Conservation (phyloP, 2,329 filamentous ascomycete genomes). For the Westerdykella ornata region DNA sequence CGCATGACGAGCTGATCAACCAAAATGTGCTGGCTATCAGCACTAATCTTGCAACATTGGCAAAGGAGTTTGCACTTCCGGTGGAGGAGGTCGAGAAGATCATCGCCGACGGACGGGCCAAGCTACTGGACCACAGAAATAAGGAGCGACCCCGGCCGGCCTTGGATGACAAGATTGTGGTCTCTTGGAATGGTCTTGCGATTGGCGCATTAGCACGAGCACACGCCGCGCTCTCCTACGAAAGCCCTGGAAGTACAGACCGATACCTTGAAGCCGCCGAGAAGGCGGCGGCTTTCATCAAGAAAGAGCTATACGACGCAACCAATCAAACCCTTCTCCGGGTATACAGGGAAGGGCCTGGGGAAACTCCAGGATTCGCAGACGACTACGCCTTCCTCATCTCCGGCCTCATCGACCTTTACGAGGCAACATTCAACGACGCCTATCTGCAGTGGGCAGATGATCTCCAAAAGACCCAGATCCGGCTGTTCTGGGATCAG, state of each 20-base stretch:
- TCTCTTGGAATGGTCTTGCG: slow-evolving; percentile 81
- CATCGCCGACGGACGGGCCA: slow-evolving; percentile 59
- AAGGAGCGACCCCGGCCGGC: slow-evolving; percentile 68
- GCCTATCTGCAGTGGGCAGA: slow-evolving; percentile 74
- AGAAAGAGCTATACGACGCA: slow-evolving; percentile 63
- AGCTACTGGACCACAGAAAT: slow-evolving; percentile 65
- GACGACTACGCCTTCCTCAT: slow-evolving; percentile 93
- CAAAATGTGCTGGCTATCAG: slow-evolving; percentile 79
- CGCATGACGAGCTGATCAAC: slow-evolving; percentile 88
- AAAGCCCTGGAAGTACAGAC: slow-evolving; percentile 52
- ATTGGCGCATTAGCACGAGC: slow-evolving; percentile 76
- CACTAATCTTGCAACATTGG: slow-evolving; percentile 61
- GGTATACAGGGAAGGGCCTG: slow-evolving; percentile 62
- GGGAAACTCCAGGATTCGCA: slow-evolving; percentile 67
- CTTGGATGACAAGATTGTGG: slow-evolving; percentile 81
- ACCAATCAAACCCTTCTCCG: slow-evolving; percentile 59
- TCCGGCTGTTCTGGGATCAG: slow-evolving; percentile 68
- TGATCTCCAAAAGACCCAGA: slow-evolving; percentile 70
- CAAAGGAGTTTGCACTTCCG: slow-evolving; percentile 66
- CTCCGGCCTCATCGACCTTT: slow-evolving; percentile 74
- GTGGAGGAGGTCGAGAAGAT: slow-evolving; percentile 62
- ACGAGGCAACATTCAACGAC: slow-evolving; percentile 73
- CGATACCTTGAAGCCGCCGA: slow-evolving; percentile 61
- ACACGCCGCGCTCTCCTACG: slow-evolving; percentile 57
- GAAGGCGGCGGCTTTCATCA: slow-evolving; percentile 66